Evolutionary conservation across 1,284 basidiomycete species (phyloP).

Genomic region (Rhodotorula sp.): DNA sequence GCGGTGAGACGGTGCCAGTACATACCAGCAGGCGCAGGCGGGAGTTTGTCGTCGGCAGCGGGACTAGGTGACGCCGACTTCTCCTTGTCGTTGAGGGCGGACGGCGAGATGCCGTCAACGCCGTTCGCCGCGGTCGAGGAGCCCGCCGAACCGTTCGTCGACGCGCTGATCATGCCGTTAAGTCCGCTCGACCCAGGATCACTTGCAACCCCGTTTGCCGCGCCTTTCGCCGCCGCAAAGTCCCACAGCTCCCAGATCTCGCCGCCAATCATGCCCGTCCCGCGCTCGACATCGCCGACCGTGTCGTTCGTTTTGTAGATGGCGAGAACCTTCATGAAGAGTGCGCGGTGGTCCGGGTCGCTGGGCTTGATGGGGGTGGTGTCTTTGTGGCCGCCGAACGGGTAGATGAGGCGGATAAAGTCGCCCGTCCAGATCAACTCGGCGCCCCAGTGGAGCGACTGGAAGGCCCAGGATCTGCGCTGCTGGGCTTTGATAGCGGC

Average conservation of each 20-base stretch:
- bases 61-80: not conserved
- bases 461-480: constrained; percentile 31
- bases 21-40: constrained; percentile 22
- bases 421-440: constrained; percentile 41
- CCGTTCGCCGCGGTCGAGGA: not conserved
- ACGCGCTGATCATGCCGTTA: too few relatives aligned
- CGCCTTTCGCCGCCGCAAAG: not conserved
- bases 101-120: not conserved
- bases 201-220: too few relatives aligned
- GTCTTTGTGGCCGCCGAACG: not conserved
- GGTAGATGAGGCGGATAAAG: constrained; percentile 34
- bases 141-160: not conserved
- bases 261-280: constrained; percentile 12
- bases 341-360: not conserved
- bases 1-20: constrained; percentile 16
- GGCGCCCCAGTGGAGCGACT: constrained; percentile 38
- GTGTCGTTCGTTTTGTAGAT: constrained; percentile 21
- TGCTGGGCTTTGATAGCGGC: constrained; percentile 5
- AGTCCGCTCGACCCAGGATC: too few relatives aligned
- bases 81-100: not conserved
- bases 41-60: constrained; percentile 4
- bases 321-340: constrained; percentile 17
- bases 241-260: constrained; percentile 24
- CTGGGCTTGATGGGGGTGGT: not conserved
- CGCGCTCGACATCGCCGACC: not conserved